Conservation (phyloP, 2,329 filamentous ascomycete species). For the Colletotrichum cuscutae region DNA sequence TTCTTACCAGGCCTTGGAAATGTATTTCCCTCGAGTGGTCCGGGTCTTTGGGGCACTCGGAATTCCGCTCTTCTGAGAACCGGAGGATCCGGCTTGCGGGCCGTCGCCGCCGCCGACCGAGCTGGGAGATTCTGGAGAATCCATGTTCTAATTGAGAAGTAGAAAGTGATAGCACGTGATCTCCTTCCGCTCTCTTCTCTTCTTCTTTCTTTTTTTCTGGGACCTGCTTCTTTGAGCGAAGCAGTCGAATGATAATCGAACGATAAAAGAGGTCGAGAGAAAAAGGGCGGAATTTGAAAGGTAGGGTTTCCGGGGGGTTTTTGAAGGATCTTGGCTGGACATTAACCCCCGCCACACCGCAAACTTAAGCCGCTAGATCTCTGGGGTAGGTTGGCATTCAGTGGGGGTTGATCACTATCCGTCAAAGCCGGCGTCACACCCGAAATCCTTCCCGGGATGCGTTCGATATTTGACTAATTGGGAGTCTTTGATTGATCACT, state of each 20-base stretch:
- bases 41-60: slow-evolving; percentile 7
- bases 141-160: not conserved
- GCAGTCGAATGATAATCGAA: not conserved
- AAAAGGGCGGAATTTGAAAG: not conserved
- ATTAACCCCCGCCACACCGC: not conserved
- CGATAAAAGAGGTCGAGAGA: not conserved
- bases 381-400: not conserved
- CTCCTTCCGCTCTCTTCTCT: not conserved
- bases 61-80: not conserved
- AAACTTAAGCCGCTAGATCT: not conserved
- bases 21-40: slow-evolving; percentile 25
- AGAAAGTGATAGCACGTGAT: not conserved
- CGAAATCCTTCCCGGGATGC: not conserved
- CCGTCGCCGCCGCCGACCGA: not conserved
- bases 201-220: not conserved
- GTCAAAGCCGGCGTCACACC: not conserved
- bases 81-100: not conserved
- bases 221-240: not conserved
- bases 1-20: slow-evolving; percentile 30
- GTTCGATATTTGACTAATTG: not conserved
- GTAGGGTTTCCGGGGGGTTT: not conserved
- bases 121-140: slow-evolving; percentile 4
- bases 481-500: not conserved
- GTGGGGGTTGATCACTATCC: not conserved
- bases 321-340: not conserved